These are phyloP conservation scores for Colletotrichum truncatum DNA, from an alignment of 2,329 filamentous ascomycete genomes.

Conservation along the genomic window DNA sequence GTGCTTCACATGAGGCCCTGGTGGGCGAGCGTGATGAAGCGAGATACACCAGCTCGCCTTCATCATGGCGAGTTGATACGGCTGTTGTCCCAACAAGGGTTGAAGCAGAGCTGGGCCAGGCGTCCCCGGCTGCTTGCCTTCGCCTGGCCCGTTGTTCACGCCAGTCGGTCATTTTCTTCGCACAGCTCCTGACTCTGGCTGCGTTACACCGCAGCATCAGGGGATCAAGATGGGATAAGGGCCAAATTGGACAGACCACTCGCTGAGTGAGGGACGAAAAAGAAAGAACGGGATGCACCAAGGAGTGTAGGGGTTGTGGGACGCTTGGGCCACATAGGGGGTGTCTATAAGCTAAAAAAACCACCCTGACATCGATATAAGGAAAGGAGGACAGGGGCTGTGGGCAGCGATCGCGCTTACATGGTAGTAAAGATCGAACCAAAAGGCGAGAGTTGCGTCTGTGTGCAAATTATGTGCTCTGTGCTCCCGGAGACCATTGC, in stretches of 20 bases:
- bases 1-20: not conserved
- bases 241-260: not conserved
- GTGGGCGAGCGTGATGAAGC: not conserved
- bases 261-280: not conserved
- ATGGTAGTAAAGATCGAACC: constrained; percentile 15
- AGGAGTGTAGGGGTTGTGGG: constrained; percentile 21
- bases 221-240: not conserved
- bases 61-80: not conserved
- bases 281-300: not conserved
- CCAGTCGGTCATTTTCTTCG: constrained; percentile 28
- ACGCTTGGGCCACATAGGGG: constrained; percentile 3
- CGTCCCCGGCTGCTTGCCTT: not conserved
- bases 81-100: not conserved
- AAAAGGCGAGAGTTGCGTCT: constrained; percentile 9
- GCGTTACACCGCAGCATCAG: constrained; percentile 18
- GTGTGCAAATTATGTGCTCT: constrained; percentile 22
- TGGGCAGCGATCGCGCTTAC: constrained; percentile 19
- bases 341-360: constrained; percentile 5
- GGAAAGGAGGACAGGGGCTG: not conserved
- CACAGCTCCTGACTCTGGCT: constrained; percentile 4
- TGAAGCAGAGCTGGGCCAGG: not conserved
- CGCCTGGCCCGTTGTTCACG: not conserved
- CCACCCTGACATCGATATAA: not conserved
- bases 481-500: constrained; percentile 10
- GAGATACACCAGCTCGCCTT: not conserved